Conservation (phyloP, 2,329 filamentous ascomycete genomes). For the Chaetomium sp. region DNA sequence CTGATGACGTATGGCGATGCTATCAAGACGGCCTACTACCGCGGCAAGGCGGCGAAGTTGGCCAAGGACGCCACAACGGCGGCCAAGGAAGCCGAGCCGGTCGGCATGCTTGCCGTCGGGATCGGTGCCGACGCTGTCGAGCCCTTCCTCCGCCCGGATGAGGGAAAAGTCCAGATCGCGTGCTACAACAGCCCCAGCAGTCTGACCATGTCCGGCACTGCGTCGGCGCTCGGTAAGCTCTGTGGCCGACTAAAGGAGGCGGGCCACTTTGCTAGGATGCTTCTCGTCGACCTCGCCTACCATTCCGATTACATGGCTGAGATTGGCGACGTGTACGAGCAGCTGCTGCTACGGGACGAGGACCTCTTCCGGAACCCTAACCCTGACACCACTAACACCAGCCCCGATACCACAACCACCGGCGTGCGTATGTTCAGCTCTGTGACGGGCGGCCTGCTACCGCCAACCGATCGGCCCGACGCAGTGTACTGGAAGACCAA, state of each 20-base stretch:
- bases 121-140: slow-evolving; percentile 16
- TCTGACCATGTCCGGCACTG: slow-evolving; percentile 27
- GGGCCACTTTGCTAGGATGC: slow-evolving; percentile 25
- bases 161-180: slow-evolving; percentile 16
- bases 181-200: slow-evolving; percentile 27
- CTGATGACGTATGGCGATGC: slow-evolving; percentile 21
- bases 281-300: slow-evolving; percentile 29
- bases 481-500: slow-evolving; percentile 27
- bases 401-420: too few relatives aligned
- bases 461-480: too few relatives aligned
- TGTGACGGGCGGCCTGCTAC: background rate
- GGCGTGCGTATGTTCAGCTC: background rate
- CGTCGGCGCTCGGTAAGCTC: slow-evolving; percentile 10
- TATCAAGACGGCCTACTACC: slow-evolving; percentile 28
- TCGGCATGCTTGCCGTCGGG: slow-evolving; percentile 31
- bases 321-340: slow-evolving; percentile 15
- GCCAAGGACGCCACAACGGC: background rate
- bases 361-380: background rate
- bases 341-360: slow-evolving; percentile 10
- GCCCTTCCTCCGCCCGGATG: slow-evolving; percentile 19
- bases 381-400: background rate
- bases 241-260: slow-evolving; percentile 15
- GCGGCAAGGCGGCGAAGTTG: slow-evolving; percentile 23
- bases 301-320: slow-evolving; percentile 28
- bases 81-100: slow-evolving; percentile 7